These are phyloP conservation scores for thale cress (Arabidopsis thaliana) DNA, from an alignment of 345 rosid genomes.

Conservation along the genomic window TAIR10.1 NC_003076.8:6335001-6335500, in stretches of 20 bases:
- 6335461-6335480: conserved; percentile 57
- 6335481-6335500: conserved; percentile 58
- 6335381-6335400: not conserved
- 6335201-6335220: conserved; percentile 62
- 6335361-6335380: conserved; percentile 70
- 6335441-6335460: conserved; percentile 70
- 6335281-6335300: conserved; percentile 66
- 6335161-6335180: conserved; percentile 91
- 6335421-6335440: not conserved
- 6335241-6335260: conserved; percentile 56
- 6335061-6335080: conserved; percentile 61
- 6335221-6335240: conserved; percentile 63
- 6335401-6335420: not conserved
- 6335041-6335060: conserved; percentile 89
- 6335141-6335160: conserved; percentile 83
- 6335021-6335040: conserved; percentile 83
- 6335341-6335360: conserved; percentile 68
- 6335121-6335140: conserved; percentile 65
- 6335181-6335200: conserved; percentile 68
- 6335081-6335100: conserved; percentile 60
- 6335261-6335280: conserved; percentile 54
- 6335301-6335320: conserved; percentile 72
- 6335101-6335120: conserved; percentile 54
- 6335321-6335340: conserved; percentile 93
- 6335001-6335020: conserved; percentile 74